Percentiles rank a stretch among this genome's conserved stretches.
phyloP scores from a whole-genome alignment of 164 flowering plant species.

The Protea cynaroides region DNA sequence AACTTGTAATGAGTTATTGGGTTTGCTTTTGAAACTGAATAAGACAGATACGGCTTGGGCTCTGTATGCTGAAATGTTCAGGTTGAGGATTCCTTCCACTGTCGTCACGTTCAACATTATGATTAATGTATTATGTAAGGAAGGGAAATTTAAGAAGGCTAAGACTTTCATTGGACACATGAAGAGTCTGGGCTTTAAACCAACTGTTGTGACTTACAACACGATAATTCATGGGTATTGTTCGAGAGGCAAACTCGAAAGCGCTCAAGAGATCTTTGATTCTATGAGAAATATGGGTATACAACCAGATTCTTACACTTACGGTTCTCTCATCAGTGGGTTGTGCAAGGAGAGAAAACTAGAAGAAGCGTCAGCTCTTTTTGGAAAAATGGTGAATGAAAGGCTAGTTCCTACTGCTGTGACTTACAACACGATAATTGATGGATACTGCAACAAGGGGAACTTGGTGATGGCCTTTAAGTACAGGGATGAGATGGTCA shows the following conservation, averaged over 20 bases:
- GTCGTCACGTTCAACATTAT: slow-evolving; percentile 67
- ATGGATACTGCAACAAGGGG: slow-evolving; percentile 67
- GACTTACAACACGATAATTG: slow-evolving; percentile 61
- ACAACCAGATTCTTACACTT: slow-evolving; percentile 57
- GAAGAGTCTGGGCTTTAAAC: slow-evolving; percentile 61
- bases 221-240: slow-evolving; percentile 70
- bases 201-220: slow-evolving; percentile 66
- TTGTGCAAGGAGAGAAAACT: slow-evolving; percentile 58
- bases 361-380: slow-evolving; percentile 50
- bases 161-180: slow-evolving; percentile 50
- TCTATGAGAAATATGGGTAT: slow-evolving; percentile 51
- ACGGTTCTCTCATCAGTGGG: slow-evolving; percentile 51
- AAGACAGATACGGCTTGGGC: slow-evolving; percentile 50
- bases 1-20: slow-evolving; percentile 62
- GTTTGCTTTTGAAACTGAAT: slow-evolving; percentile 48
- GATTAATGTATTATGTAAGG: slow-evolving; percentile 74
- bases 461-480: slow-evolving; percentile 45
- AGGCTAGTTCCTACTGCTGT: slow-evolving; percentile 55
- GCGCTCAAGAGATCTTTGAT: slow-evolving; percentile 36
- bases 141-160: slow-evolving; percentile 85
- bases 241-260: slow-evolving; percentile 40
- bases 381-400: slow-evolving; percentile 44
- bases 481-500: slow-evolving; percentile 63
- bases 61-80: slow-evolving; percentile 82
- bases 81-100: slow-evolving; percentile 51